Percentiles rank a stretch among this genome's conserved stretches.
Conservation (phyloP, 306 rosid genomes). For the Alnus glutinosa region DNA sequence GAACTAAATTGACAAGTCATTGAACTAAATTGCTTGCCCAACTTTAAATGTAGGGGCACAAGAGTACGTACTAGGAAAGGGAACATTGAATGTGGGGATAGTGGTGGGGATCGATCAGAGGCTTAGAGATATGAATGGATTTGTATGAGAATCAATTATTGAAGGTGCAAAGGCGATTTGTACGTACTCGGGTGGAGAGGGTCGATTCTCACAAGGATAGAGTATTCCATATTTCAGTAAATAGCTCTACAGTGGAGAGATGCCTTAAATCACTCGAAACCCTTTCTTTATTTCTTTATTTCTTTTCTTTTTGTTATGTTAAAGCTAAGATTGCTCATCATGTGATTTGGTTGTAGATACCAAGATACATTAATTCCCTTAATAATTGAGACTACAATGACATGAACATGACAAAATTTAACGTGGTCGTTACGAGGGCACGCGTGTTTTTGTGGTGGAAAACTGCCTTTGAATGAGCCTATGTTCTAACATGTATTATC, state of each 20-base stretch:
- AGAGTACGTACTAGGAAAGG: background rate
- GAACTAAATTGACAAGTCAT: no score
- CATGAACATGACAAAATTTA: background rate
- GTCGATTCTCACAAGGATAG: constrained; percentile 28
- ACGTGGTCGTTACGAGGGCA: background rate
- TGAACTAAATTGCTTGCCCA: background rate
- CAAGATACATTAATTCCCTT: background rate
- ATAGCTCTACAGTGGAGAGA: constrained; percentile 19
- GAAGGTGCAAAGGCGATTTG: background rate
- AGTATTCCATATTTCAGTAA: constrained; percentile 12
- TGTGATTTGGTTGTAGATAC: background rate
- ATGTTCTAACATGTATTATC: background rate
- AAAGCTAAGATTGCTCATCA: background rate
- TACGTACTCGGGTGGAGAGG: background rate
- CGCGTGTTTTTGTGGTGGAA: background rate
- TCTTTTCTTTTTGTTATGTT: background rate
- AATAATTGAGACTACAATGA: constrained; percentile 1
- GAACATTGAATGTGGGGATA: background rate
- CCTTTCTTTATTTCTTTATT: background rate
- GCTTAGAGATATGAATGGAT: background rate
- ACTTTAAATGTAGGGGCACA: background rate
- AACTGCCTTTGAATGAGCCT: background rate
- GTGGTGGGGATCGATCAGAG: background rate
- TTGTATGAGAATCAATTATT: constrained; percentile 9
- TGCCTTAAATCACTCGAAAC: constrained; percentile 9